phyloP scores from a whole-genome alignment of 2,329 filamentous ascomycete species.

The Phialophora expanda region DNA sequence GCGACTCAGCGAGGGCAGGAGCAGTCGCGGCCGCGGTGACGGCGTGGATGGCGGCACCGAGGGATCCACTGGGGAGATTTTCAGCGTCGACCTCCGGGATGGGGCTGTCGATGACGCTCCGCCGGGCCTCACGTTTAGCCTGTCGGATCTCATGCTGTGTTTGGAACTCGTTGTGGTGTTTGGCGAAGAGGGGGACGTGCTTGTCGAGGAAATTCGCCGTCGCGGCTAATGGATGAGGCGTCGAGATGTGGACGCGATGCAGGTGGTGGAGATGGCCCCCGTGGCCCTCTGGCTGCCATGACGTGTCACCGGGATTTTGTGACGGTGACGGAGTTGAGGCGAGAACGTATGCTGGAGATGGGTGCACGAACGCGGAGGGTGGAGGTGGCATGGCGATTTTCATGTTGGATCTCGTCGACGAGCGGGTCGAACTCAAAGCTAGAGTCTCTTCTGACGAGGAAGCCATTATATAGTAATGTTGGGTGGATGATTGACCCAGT shows the following conservation, averaged over 20 bases:
- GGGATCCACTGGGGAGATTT: background rate
- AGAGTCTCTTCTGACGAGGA: constrained; percentile 13
- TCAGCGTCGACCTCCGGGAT: constrained; percentile 30
- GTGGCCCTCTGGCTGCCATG: constrained; percentile 7
- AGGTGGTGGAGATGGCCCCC: constrained; percentile 8
- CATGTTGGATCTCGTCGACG: constrained; percentile 27
- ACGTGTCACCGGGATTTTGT: constrained; percentile 20
- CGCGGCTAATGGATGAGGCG: constrained; percentile 28
- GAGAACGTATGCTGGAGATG: constrained; percentile 22
- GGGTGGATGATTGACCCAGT: background rate
- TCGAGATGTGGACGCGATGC: constrained; percentile 30
- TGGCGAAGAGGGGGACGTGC: constrained; percentile 32
- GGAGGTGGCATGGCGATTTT: constrained; percentile 26
- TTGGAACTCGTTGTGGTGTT: constrained; percentile 30
- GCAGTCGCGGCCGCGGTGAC: constrained; percentile 17
- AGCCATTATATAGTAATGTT: background rate
- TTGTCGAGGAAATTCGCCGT: constrained; percentile 30
- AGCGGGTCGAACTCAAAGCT: constrained; percentile 16
- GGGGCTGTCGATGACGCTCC: constrained; percentile 20
- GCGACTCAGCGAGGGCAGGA: constrained; percentile 13
- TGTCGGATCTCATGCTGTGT: constrained; percentile 19
- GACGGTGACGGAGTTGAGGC: constrained; percentile 23
- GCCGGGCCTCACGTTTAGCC: constrained; percentile 30
- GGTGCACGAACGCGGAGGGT: constrained; percentile 21
- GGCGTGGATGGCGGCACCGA: constrained; percentile 21